phyloP scores from a whole-genome alignment of 2,329 filamentous ascomycete genomes.

The Aspergillus felis region DNA sequence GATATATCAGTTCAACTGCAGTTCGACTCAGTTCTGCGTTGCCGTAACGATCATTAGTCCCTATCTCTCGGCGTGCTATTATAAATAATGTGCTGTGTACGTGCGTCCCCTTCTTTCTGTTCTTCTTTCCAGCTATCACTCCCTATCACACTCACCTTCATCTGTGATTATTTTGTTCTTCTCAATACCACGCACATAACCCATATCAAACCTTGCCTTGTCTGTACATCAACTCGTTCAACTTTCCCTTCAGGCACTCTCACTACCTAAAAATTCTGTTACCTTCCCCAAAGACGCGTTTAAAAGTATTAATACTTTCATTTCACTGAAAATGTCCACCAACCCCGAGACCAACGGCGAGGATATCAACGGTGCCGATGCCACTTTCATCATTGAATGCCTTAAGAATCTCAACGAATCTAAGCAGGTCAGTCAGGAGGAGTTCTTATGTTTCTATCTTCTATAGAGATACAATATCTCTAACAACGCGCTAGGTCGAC shows the following conservation, averaged over 20 bases:
- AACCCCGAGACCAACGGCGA: slow-evolving; percentile 3
- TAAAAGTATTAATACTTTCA: neutral
- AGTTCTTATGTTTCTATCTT: neutral
- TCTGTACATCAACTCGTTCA: neutral
- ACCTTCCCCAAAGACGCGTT: neutral
- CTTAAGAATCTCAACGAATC: slow-evolving; percentile 17
- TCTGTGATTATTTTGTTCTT: neutral
- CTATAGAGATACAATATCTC: neutral
- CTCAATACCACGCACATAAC: neutral
- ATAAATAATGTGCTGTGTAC: neutral
- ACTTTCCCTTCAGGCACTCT: neutral
- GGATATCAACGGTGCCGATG: slow-evolving; percentile 6
- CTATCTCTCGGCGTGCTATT: neutral
- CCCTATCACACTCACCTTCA: neutral
- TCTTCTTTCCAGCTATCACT: neutral
- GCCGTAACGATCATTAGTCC: neutral
- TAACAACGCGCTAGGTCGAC: slow-evolving; percentile 21
- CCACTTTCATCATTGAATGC: slow-evolving; percentile 25
- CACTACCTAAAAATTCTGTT: neutral
- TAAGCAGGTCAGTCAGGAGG: slow-evolving; percentile 10
- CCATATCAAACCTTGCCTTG: neutral
- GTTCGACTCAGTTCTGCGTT: neutral
- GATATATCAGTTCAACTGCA: neutral
- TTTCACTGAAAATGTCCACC: neutral
- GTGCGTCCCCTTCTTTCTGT: neutral